Conservation (phyloP, 352 stramenopile species). For the Blastocystis sp. region DNA sequence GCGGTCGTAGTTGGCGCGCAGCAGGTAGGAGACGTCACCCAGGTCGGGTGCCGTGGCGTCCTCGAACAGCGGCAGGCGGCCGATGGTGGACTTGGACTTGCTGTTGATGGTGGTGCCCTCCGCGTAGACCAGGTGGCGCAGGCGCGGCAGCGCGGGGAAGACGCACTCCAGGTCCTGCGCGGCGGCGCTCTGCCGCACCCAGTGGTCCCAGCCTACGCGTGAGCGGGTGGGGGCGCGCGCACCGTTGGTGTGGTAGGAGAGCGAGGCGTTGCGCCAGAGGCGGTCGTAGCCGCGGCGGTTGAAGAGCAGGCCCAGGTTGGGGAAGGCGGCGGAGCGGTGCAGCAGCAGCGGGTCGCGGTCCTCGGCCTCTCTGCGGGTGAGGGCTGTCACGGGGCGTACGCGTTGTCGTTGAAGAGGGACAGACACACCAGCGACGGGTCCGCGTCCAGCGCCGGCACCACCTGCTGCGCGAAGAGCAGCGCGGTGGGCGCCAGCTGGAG, state of each 20-base stretch:
- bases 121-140: neutral
- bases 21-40: constrained; percentile 17
- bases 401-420: constrained; percentile 53
- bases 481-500: neutral
- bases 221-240: too few relatives aligned
- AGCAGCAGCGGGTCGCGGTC: neutral
- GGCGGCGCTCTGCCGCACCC: neutral
- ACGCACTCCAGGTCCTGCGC: constrained; percentile 23
- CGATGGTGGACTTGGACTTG: neutral
- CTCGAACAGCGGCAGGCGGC: neutral
- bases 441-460: neutral
- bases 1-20: constrained; percentile 2
- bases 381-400: neutral
- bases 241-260: constrained; percentile 14
- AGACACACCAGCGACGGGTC: constrained; percentile 17
- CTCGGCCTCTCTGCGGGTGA: constrained; percentile 10
- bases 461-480: neutral
- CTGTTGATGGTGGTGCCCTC: constrained; percentile 5
- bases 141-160: neutral
- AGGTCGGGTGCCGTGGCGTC: neutral
- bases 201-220: constrained; percentile 30
- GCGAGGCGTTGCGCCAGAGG: neutral
- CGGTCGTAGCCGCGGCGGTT: constrained; percentile 8
- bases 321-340: constrained; percentile 1
- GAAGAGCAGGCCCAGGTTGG: constrained; percentile 39